A percentile compares a stretch with the other conserved stretches of the same genome.
phyloP scores from a whole-genome alignment of 1,284 basidiomycete genomes.

The Trametes versicolor region DNA sequence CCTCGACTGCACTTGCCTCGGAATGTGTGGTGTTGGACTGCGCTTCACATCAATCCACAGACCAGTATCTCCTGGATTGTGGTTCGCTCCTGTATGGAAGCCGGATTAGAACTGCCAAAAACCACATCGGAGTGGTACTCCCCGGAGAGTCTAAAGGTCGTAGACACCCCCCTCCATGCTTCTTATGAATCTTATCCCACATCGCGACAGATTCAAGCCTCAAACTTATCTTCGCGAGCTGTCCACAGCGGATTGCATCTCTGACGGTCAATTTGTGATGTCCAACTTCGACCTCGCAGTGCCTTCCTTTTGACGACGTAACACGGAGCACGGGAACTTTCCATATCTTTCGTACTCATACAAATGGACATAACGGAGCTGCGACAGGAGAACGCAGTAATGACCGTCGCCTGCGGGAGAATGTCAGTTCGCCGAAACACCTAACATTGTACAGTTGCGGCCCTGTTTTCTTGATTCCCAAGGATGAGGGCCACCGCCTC shows the following conservation, averaged over 20 bases:
- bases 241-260: constrained; percentile 19
- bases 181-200: no score
- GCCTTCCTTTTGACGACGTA: not conserved
- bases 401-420: not conserved
- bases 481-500: constrained; percentile 12
- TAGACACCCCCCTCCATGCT: no score
- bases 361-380: not conserved
- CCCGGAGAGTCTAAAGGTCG: no score
- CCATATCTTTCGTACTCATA: no score
- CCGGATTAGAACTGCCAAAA: no score
- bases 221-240: constrained; percentile 11
- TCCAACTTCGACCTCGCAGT: no score
- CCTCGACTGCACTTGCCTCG: no score
- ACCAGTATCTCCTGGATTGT: no score
- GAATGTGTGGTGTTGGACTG: no score
- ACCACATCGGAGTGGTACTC: no score
- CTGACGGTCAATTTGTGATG: constrained; percentile 24
- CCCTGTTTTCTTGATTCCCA: not conserved
- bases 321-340: not conserved
- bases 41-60: no score
- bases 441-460: not conserved
- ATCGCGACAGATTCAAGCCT: not conserved
- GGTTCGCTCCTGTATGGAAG: no score
- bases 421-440: not conserved
- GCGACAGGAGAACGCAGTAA: not conserved